A percentile compares a stretch with the other conserved stretches of the same genome.
These are phyloP conservation scores for Mortierella alpina DNA, from an alignment of 192 early-diverging fungal species.

Conservation along the genomic window DNA sequence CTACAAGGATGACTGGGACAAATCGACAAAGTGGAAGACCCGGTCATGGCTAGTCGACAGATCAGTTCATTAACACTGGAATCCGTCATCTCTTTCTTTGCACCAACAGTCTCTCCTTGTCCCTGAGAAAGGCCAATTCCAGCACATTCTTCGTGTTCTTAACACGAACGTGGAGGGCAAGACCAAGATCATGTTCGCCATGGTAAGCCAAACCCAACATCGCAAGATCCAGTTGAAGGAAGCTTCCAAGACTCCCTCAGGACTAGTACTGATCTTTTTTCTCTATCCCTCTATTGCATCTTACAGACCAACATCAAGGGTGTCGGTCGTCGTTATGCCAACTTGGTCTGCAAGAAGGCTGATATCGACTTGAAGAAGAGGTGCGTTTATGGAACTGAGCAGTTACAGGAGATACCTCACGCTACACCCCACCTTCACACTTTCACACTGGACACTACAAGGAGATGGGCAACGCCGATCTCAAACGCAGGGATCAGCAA, in stretches of 20 bases:
- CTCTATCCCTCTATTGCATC: background rate
- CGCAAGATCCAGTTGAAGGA: background rate
- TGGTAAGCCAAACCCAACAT: slow-evolving; percentile 56
- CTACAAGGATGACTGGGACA: slow-evolving; percentile 9
- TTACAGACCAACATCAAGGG: slow-evolving; percentile 91
- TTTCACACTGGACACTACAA: no score
- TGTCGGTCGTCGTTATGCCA: slow-evolving; percentile 98
- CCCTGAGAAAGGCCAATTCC: slow-evolving; percentile 92
- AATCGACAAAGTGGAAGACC: background rate
- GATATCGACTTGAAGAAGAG: slow-evolving; percentile 97
- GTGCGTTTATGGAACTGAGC: slow-evolving; percentile 49
- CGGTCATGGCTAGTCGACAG: background rate
- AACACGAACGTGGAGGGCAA: slow-evolving; percentile 99
- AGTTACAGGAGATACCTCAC: no score
- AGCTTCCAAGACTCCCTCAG: background rate
- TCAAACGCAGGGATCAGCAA: no score
- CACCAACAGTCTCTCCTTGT: slow-evolving; percentile 84
- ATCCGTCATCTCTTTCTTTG: slow-evolving; percentile 2
- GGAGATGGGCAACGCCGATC: no score
- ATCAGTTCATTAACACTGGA: slow-evolving; percentile 33
- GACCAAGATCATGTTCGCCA: slow-evolving; percentile 94
- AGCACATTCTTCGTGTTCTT: slow-evolving; percentile 98
- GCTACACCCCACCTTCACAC: no score
- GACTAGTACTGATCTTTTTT: background rate
- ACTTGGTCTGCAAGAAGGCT: slow-evolving; percentile 99